Evolutionary conservation across 2,329 filamentous ascomycete genomes (phyloP), one percentile per base, ranked within the genome.

Genomic region (Cladosporium sp.): DNA sequence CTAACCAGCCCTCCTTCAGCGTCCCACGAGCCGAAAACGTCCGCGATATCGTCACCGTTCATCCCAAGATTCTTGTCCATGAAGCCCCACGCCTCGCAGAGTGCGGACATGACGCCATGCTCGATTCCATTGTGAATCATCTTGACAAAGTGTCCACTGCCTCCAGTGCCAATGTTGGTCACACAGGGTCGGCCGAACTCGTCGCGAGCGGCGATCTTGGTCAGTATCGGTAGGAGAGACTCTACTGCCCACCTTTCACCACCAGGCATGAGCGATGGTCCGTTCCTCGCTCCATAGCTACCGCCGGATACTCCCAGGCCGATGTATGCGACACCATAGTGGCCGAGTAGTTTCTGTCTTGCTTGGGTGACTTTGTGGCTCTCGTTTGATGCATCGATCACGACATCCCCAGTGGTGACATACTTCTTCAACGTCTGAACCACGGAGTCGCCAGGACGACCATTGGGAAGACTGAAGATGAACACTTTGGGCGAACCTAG

Each of bases 41-140:
- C 77, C 0, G 79, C 82, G 41, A 87, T 82, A 68, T 86, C 79
- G 6, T 85, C 80, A 66, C 85, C 79, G 3, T 73, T 71, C 74
- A 87, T 80, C 0, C 79, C 81, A 4, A 88, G 75, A 1, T 83
- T 81, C 49, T 79, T 77, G 52, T 81, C 78, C 72, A 88, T 80
- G 28, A 87, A 77, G 0, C 79, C 79, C 86, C 85, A 88, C 3
- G 82, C 82, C 71, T 88, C 86, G 21, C 81, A 82, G 8, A 87
- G 75, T 0, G 80, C 76, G n/a, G 82, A 83, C 73, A 88, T 80
- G 80, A 88, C 85, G 0, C 84, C 86, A 60, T 87, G 85, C 71
- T 88, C 86, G 64, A 88, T 88, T 0, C 85, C 86, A 68, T 88
- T 87, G 71, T 88, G 86, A 2, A 87, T 80, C 85, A 88, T 88